Evolutionary conservation across 1,284 basidiomycete genomes (phyloP).

Genomic region (Thelephora terrestris): DNA sequence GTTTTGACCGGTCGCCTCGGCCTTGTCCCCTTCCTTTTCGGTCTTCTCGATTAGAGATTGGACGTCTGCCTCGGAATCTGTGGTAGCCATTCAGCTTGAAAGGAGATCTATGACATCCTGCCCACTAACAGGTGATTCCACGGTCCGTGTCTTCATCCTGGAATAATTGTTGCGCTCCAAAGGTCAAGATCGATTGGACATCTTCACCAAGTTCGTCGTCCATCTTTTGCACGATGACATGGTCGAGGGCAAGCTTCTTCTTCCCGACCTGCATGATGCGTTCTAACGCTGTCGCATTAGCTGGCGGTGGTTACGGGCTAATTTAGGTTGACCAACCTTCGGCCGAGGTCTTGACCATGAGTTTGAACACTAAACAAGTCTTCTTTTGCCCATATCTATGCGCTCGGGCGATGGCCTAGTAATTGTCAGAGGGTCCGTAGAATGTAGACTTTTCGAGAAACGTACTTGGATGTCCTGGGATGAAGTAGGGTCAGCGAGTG

Average conservation of each 20-base stretch:
- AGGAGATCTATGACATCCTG: not conserved
- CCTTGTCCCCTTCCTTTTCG: constrained; percentile 58
- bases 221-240: constrained; percentile 90
- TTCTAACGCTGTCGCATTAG: constrained; percentile 36
- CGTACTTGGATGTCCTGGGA: constrained; percentile 60
- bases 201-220: constrained; percentile 68
- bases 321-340: constrained; percentile 47
- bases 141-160: constrained; percentile 42
- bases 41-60: constrained; percentile 78
- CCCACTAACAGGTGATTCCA: constrained; percentile 61
- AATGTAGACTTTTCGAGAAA: not conserved
- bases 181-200: constrained; percentile 72
- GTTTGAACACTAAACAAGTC: constrained; percentile 81
- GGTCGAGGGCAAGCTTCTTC: constrained; percentile 85
- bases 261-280: constrained; percentile 83
- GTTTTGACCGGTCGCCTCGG: constrained; percentile 32
- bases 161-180: constrained; percentile 75
- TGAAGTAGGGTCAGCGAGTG: constrained; percentile 2
- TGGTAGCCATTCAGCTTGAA: not conserved
- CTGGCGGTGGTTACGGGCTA: not conserved
- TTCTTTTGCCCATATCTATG: constrained; percentile 80
- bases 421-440: constrained; percentile 6
- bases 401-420: constrained; percentile 79
- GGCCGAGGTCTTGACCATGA: constrained; percentile 84
- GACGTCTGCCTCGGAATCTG: constrained; percentile 72